Evolutionary conservation across 805 yeast genomes (phyloP).

Genomic region (Candida berthetii): DNA sequence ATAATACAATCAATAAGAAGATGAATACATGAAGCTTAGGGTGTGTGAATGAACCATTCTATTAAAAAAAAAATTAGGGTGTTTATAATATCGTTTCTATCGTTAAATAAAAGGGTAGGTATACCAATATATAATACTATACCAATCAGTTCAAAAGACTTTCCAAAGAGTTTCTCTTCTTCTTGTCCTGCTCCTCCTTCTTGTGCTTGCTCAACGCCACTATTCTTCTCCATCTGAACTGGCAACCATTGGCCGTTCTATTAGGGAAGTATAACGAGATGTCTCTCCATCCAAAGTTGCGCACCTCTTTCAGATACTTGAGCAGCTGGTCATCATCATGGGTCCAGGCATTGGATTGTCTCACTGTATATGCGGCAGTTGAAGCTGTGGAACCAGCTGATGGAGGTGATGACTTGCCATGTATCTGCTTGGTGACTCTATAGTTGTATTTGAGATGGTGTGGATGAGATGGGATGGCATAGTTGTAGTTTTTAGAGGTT

Average conservation of each 20-base stretch:
- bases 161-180: slow-evolving; percentile 4
- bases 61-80: too few relatives aligned
- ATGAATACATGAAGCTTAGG: too few relatives aligned
- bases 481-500: neutral
- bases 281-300: slow-evolving; percentile 73
- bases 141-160: slow-evolving; percentile 6
- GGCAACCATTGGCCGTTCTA: slow-evolving; percentile 73
- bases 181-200: neutral
- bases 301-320: slow-evolving; percentile 58
- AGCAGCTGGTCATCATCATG: slow-evolving; percentile 57
- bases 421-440: too few relatives aligned
- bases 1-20: too few relatives aligned
- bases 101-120: too few relatives aligned
- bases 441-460: neutral
- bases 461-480: too few relatives aligned
- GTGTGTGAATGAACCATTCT: too few relatives aligned
- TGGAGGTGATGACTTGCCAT: too few relatives aligned
- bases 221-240: slow-evolving; percentile 65
- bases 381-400: too few relatives aligned
- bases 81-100: too few relatives aligned
- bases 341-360: slow-evolving; percentile 44
- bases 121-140: too few relatives aligned
- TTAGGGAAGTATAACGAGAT: slow-evolving; percentile 60
- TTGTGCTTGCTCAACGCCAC: slow-evolving; percentile 10
- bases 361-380: slow-evolving; percentile 1